These are phyloP conservation scores for Vinca minor DNA, from an alignment of 257 asterid genomes.

Conservation along the genomic window DNA sequence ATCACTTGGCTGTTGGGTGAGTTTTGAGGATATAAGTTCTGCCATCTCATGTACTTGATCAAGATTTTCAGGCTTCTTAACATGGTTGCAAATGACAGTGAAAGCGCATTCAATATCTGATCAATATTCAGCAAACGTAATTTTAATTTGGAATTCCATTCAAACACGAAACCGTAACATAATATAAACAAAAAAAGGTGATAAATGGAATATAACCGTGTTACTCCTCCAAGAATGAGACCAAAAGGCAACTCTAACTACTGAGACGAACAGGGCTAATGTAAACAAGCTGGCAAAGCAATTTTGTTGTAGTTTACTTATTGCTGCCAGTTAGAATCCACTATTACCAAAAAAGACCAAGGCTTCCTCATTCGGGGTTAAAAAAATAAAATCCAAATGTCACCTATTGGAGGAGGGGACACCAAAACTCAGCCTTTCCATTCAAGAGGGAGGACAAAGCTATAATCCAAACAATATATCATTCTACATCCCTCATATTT, in stretches of 20 bases:
- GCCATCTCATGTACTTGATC: conserved; percentile 77
- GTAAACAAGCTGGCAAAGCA: not conserved
- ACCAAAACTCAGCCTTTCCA: no score
- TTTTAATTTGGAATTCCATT: not conserved
- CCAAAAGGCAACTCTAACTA: not conserved
- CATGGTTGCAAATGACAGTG: conserved; percentile 81
- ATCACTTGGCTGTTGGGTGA: conserved; percentile 63
- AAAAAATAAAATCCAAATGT: not conserved
- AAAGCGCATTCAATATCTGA: conserved; percentile 86
- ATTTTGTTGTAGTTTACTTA: not conserved
- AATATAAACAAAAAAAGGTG: not conserved
- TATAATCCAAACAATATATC: not conserved
- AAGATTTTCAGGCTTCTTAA: conserved; percentile 62
- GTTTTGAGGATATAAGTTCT: conserved; percentile 65
- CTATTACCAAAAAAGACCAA: not conserved
- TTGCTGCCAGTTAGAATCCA: not conserved
- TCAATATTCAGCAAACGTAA: conserved; percentile 8
- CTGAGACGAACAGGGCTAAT: not conserved
- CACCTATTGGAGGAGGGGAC: no score
- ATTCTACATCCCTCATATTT: not conserved
- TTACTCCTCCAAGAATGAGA: not conserved
- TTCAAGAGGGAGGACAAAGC: no score
- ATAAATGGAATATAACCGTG: not conserved
- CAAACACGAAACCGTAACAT: not conserved
- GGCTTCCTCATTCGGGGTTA: no score